phyloP scores from a whole-genome alignment of 306 rosid species.

The Bauhinia variegata region DNA sequence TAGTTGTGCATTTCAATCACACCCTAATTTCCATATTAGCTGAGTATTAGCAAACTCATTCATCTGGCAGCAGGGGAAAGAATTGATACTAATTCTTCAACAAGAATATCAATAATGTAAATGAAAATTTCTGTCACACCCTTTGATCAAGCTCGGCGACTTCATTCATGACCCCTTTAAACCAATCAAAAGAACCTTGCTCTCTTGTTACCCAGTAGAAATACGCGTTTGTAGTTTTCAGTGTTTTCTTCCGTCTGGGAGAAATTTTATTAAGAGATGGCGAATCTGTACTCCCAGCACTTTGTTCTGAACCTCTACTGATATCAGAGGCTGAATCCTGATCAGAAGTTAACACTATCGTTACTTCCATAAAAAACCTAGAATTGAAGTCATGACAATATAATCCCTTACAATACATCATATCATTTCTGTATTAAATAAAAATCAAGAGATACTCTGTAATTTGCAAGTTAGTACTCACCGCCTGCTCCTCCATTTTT shows the following conservation, averaged over 20 bases:
- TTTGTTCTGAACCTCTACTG: conserved; percentile 65
- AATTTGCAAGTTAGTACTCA: conserved; percentile 52
- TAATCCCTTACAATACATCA: background rate
- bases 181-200: conserved; percentile 99
- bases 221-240: conserved; percentile 94
- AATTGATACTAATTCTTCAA: conserved; percentile 12
- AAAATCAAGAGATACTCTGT: conserved; percentile 6
- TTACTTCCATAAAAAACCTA: conserved; percentile 9
- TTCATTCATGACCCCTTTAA: conserved; percentile 99
- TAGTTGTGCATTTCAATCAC: conserved; percentile 99
- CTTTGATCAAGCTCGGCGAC: conserved; percentile 94
- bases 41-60: conserved; percentile 39
- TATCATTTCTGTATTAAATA: conserved; percentile 1
- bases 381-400: too few species aligned
- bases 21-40: conserved; percentile 63
- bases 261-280: conserved; percentile 49
- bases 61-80: conserved; percentile 21
- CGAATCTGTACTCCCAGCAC: conserved; percentile 60
- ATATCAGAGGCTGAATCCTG: conserved; percentile 75
- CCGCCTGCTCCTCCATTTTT: conserved; percentile 94
- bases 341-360: conserved; percentile 21
- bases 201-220: conserved; percentile 99
- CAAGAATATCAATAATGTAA: conserved; percentile 34
- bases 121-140: conserved; percentile 45
- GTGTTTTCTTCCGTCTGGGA: conserved; percentile 66